phyloP scores from a whole-genome alignment of 345 rosid species.

The Eucalyptus camaldulensis region DNA sequence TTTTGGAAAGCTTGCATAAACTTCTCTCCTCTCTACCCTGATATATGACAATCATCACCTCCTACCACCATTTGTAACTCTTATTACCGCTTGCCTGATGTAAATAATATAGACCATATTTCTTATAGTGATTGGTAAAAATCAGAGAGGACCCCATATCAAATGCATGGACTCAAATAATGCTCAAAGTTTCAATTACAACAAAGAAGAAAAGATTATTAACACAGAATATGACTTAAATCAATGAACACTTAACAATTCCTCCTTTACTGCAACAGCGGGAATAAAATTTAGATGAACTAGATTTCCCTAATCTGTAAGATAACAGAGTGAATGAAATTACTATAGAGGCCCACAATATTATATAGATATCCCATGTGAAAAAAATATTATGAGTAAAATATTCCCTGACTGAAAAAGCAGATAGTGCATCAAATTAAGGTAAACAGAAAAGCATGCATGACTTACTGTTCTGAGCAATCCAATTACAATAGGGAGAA shows the following conservation, averaged over 20 bases:
- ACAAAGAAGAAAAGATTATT: not conserved
- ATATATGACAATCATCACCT: not conserved
- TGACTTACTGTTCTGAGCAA: slow-evolving; percentile 5
- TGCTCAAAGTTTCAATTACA: not conserved
- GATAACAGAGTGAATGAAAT: not conserved
- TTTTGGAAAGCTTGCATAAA: not conserved
- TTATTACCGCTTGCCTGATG: not conserved
- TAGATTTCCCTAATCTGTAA: not conserved
- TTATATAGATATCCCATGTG: not conserved
- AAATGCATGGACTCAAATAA: not conserved
- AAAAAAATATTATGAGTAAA: not conserved
- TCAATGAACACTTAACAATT: not conserved
- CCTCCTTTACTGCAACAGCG: not conserved
- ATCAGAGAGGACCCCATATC: not conserved
- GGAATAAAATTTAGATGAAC: not conserved
- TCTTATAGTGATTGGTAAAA: not conserved
- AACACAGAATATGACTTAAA: not conserved
- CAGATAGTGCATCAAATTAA: not conserved
- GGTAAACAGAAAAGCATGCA: not conserved
- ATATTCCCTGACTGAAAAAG: not conserved
- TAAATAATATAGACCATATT: not conserved
- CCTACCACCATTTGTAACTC: not conserved
- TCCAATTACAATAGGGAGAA: slow-evolving; percentile 4
- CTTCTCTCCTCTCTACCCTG: not conserved
- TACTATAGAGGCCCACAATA: not conserved